Base-by-base conservation (phyloP, 177 flowering plant species). In the Vitis hybrid region DNA sequence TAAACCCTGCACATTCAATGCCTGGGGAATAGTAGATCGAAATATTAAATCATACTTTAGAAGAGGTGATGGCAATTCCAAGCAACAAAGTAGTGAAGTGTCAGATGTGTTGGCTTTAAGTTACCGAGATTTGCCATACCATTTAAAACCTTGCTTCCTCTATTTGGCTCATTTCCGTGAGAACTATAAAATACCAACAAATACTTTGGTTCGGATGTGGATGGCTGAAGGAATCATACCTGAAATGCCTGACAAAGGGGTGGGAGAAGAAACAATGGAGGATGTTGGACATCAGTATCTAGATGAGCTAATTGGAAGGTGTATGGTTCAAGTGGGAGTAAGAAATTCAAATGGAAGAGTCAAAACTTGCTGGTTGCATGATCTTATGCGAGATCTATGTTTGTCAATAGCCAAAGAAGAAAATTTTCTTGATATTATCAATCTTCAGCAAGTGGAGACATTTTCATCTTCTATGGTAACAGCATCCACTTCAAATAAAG, bases 361-460 rank as follows among this genome's bases (percentile, higher is more conserved):
- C 17, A 50, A 55, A 9, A 60, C 65, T 7, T 69, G 73, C 51
- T 39, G 54, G 3, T 51, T 76, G 30, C 79, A 76, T 60, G 72
- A 68, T n/a, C 56, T 71, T 19, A 72, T 77, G 56, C 63, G 68
- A 18, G 76, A 77, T n/a, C 14, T 65, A 1, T 75, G 78, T n/a
- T 57, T 69, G 48, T 39, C 11, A 1, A 69, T 55, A 26, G 64
- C 48, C 2, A 51, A 51, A 32, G 26, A 64, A 49, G 77, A 69
- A 49, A 59, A 59, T 2, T 71, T 59, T 26, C 26, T 71, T 6
- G 17, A 56, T 6, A 50, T 71, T 11, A 11, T 66, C 3, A 34
- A 68, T 30, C 13, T n/a, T 39, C 23, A 11, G 2, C 11, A 17
- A 21, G 5, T 7, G 55, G 39, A 49, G 1, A 30, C 58, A 10